phyloP scores from a whole-genome alignment of 495 filamentous ascomycete genomes.

The Aspergillus coremiiformis region DNA sequence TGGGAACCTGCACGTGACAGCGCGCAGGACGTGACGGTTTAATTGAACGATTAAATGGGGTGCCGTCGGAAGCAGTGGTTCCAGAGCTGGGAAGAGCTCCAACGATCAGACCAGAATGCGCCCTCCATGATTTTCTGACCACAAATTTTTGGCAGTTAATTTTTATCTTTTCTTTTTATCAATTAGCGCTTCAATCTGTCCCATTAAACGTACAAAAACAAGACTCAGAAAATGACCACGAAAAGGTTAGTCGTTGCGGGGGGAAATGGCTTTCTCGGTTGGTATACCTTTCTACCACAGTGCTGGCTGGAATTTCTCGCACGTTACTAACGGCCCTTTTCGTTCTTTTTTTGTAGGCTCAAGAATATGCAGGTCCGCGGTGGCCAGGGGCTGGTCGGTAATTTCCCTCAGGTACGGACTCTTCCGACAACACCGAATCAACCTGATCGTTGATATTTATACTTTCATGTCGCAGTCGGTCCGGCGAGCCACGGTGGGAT shows the following conservation, averaged over 20 bases:
- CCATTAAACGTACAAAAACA: neutral
- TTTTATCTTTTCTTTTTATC: neutral
- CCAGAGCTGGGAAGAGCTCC: conserved; percentile 6
- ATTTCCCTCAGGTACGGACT: conserved; percentile 71
- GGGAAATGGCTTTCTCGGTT: conserved; percentile 87
- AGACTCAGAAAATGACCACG: conserved; percentile 29
- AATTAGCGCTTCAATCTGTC: neutral
- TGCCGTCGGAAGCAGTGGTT: conserved; percentile 5
- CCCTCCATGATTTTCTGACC: neutral
- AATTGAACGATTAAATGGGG: too few relatives aligned
- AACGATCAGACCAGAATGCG: neutral
- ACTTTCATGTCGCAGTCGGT: conserved; percentile 52
- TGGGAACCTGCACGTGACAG: conserved; percentile 6
- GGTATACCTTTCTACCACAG: conserved; percentile 8
- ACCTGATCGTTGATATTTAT: conserved; percentile 5
- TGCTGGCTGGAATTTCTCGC: neutral
- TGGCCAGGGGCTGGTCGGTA: conserved; percentile 76
- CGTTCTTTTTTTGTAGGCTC: conserved; percentile 45
- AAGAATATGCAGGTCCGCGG: conserved; percentile 83
- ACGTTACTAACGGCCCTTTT: neutral
- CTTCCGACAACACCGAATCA: neutral
- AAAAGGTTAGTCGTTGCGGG: conserved; percentile 84
- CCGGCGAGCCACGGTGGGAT: conserved; percentile 80
- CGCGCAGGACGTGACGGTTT: conserved; percentile 5
- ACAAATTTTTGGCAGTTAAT: neutral